Conservation (phyloP, 352 stramenopile species). For the Thraustochytrium sp. region DNA sequence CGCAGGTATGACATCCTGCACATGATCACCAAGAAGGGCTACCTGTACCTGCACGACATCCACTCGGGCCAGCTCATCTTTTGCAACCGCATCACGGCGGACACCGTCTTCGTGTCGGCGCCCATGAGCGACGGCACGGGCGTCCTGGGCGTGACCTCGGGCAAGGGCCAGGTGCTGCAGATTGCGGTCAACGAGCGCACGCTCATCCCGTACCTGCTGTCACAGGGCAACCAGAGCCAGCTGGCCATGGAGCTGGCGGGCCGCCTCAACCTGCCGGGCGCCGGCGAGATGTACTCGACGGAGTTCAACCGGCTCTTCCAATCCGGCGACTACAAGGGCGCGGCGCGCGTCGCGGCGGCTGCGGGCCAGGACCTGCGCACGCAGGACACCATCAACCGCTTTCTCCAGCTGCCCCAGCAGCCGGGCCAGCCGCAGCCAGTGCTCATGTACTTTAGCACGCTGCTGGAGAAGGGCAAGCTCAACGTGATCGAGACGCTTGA, state of each 20-base stretch:
- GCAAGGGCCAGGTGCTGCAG: slow-evolving; percentile 90
- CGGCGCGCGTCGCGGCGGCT: slow-evolving; percentile 66
- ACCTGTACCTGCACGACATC: slow-evolving; percentile 98
- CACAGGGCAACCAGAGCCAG: slow-evolving; percentile 93
- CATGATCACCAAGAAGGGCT: slow-evolving; percentile 99
- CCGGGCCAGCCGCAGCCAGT: slow-evolving; percentile 93
- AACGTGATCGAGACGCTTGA: slow-evolving; percentile 99
- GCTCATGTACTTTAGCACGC: slow-evolving; percentile 97
- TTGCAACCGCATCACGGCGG: slow-evolving; percentile 89
- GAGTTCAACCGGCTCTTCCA: slow-evolving; percentile 96
- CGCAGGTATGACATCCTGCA: slow-evolving; percentile 89
- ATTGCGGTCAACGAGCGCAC: slow-evolving; percentile 94
- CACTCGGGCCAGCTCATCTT: slow-evolving; percentile 97
- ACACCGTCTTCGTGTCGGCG: slow-evolving; percentile 89
- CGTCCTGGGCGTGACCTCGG: slow-evolving; percentile 94
- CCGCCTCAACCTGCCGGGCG: slow-evolving; percentile 90
- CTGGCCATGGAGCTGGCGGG: slow-evolving; percentile 90
- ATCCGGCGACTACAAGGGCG: slow-evolving; percentile 74
- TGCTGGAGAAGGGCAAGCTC: slow-evolving; percentile 94
- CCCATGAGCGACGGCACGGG: slow-evolving; percentile 83
- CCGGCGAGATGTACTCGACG: slow-evolving; percentile 94
- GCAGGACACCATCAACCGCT: slow-evolving; percentile 94
- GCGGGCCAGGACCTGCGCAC: slow-evolving; percentile 82
- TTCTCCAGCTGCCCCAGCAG: slow-evolving; percentile 95
- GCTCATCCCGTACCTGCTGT: slow-evolving; percentile 92